Evolutionary conservation across 768 basidiomycete genomes (phyloP).

Genomic region (Hydnomerulius pinastri): DNA sequence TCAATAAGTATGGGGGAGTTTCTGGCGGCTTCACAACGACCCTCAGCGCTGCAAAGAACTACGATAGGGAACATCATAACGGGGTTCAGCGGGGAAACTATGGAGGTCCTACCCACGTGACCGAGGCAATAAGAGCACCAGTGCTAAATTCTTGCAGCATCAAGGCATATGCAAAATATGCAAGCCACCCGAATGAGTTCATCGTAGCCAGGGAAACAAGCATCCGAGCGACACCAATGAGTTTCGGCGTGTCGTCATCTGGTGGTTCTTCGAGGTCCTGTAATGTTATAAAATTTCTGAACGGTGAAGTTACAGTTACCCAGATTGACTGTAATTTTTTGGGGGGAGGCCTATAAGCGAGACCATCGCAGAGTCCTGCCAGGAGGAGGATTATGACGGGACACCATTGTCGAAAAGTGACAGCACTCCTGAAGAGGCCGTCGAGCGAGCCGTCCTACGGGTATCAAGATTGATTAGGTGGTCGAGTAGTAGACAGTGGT

Average conservation of each 20-base stretch:
- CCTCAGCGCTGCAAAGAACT: slow-evolving; percentile 49
- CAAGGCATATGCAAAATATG: slow-evolving; percentile 39
- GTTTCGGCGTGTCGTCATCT: slow-evolving; percentile 1
- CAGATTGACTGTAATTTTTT: slow-evolving; percentile 25
- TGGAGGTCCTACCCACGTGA: slow-evolving; percentile 52
- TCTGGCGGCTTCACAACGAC: slow-evolving; percentile 41
- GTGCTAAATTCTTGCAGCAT: slow-evolving; percentile 26
- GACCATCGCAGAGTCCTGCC: slow-evolving; percentile 33
- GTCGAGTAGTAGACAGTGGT: no score
- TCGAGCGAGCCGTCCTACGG: slow-evolving; percentile 4
- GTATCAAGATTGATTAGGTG: no score
- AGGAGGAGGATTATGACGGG: slow-evolving; percentile 26
- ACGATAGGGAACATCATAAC: slow-evolving; percentile 2
- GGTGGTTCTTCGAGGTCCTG: slow-evolving; percentile 49
- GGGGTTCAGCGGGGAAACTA: background rate
- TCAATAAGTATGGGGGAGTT: slow-evolving; percentile 56
- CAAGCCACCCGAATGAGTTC: slow-evolving; percentile 45
- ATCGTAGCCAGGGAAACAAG: slow-evolving; percentile 41
- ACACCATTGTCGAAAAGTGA: slow-evolving; percentile 8
- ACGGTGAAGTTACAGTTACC: slow-evolving; percentile 39
- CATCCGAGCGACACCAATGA: slow-evolving; percentile 32
- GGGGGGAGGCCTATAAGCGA: slow-evolving; percentile 21
- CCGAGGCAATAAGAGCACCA: slow-evolving; percentile 34
- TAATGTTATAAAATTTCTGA: slow-evolving; percentile 51
- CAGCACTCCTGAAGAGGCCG: background rate